A percentile compares a stretch with the other conserved stretches of the same genome.
phyloP scores from a whole-genome alignment of 306 rosid genomes.

The Quercus engelmannii region DNA sequence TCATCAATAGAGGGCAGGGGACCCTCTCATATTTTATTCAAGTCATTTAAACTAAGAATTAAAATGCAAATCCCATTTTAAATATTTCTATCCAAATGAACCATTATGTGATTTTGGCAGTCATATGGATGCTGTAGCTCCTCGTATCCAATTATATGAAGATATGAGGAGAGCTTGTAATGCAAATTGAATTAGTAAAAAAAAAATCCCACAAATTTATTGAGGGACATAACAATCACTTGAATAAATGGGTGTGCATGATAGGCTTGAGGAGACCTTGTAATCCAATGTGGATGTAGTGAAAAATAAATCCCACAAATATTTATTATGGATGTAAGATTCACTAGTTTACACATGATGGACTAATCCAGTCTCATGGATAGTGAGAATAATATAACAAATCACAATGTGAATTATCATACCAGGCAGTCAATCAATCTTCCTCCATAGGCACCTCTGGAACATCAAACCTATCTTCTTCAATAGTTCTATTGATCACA shows the following conservation, averaged over 20 bases:
- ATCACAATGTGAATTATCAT: slow-evolving; percentile 12
- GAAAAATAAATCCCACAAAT: neutral
- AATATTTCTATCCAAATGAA: too few species aligned
- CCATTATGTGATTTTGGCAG: neutral
- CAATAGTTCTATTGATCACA: slow-evolving; percentile 64
- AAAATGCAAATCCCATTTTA: too few species aligned
- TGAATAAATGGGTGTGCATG: neutral
- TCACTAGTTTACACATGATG: neutral
- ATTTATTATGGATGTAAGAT: neutral
- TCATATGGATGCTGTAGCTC: neutral
- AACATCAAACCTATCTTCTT: slow-evolving; percentile 80
- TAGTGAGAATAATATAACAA: neutral
- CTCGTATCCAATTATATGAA: neutral
- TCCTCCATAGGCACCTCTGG: slow-evolving; percentile 96
- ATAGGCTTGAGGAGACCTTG: neutral
- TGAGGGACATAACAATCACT: neutral
- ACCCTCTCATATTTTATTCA: too few species aligned
- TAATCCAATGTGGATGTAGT: neutral
- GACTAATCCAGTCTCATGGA: neutral
- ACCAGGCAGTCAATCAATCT: slow-evolving; percentile 40
- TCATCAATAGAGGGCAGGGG: too few species aligned
- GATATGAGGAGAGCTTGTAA: neutral
- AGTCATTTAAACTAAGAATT: too few species aligned
- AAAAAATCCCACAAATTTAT: neutral
- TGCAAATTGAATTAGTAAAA: neutral